These are phyloP conservation scores for Debaryomyces singareniensis DNA, from an alignment of 1,139 yeast species.

Conservation along the genomic window DNA sequence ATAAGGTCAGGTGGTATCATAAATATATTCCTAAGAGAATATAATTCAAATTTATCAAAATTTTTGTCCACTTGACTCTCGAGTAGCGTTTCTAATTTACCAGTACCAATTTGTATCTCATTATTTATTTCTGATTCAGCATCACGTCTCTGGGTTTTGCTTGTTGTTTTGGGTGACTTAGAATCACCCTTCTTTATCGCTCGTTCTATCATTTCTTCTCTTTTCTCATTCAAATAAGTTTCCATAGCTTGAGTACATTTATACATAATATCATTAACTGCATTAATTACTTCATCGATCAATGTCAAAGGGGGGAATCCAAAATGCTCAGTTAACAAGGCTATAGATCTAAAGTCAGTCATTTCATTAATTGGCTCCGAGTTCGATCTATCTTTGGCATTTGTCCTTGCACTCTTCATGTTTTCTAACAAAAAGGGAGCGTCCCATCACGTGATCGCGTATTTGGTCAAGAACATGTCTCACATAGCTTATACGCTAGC, in stretches of 20 bases:
- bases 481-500: too few relatives aligned
- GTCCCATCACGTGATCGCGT: too few relatives aligned
- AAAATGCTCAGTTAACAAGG: conserved; percentile 75
- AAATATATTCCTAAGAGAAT: conserved; percentile 71
- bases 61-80: conserved; percentile 78
- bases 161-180: too few relatives aligned
- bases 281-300: conserved; percentile 84
- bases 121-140: conserved; percentile 8
- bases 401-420: too few relatives aligned
- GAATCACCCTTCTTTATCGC: too few relatives aligned
- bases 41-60: conserved; percentile 83
- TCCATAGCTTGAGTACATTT: conserved; percentile 81
- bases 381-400: too few relatives aligned
- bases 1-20: conserved; percentile 66
- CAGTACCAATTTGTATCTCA: conserved; percentile 73
- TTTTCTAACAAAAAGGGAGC: too few relatives aligned
- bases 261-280: conserved; percentile 79
- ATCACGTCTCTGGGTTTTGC: conserved; percentile 10
- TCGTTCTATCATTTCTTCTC: conserved; percentile 7
- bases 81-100: conserved; percentile 68
- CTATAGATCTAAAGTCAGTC: conserved; percentile 42
- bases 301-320: conserved; percentile 84
- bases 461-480: too few relatives aligned
- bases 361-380: conserved; percentile 9
- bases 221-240: conserved; percentile 44